A percentile compares a stretch with the other conserved stretches of the same genome.
Evolutionary conservation across 2,329 filamentous ascomycete species (phyloP).

Genomic region (Cercospora brassicicola): DNA sequence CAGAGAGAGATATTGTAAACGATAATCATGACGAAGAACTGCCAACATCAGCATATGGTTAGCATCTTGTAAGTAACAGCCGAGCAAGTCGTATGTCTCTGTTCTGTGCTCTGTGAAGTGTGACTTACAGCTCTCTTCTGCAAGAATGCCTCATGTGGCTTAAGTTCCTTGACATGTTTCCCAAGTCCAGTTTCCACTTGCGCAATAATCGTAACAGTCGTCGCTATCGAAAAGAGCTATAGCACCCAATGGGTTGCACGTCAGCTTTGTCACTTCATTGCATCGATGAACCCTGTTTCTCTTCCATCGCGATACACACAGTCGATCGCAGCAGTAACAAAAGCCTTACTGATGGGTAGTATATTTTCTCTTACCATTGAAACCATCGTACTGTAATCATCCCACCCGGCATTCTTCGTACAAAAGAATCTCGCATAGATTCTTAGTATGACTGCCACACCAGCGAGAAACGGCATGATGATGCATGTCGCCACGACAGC

Average conservation of each 20-base stretch:
- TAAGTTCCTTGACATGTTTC: slow-evolving; percentile 18
- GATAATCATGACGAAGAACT: slow-evolving; percentile 22
- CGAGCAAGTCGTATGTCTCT: neutral
- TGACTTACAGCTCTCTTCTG: slow-evolving; percentile 23
- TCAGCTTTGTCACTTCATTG: neutral
- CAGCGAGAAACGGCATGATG: slow-evolving; percentile 21
- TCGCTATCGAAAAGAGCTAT: slow-evolving; percentile 17
- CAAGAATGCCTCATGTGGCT: slow-evolving; percentile 3
- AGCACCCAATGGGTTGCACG: neutral
- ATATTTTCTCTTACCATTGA: slow-evolving; percentile 16
- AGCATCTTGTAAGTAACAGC: neutral
- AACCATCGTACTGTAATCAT: slow-evolving; percentile 25
- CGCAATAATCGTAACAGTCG: slow-evolving; percentile 18
- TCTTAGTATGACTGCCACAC: slow-evolving; percentile 19
- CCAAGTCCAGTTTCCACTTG: slow-evolving; percentile 24
- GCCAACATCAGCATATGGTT: neutral
- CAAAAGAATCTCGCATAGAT: slow-evolving; percentile 25
- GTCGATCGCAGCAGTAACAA: neutral
- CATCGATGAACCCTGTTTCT: neutral
- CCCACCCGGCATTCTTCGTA: slow-evolving; percentile 23
- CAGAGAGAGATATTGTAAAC: slow-evolving; percentile 43
- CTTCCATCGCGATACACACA: neutral
- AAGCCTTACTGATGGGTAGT: neutral
- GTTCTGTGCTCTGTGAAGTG: neutral
- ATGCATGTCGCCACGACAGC: slow-evolving; percentile 9